Conservation (phyloP, 768 basidiomycete genomes). For the Boletus sensibilis region DNA sequence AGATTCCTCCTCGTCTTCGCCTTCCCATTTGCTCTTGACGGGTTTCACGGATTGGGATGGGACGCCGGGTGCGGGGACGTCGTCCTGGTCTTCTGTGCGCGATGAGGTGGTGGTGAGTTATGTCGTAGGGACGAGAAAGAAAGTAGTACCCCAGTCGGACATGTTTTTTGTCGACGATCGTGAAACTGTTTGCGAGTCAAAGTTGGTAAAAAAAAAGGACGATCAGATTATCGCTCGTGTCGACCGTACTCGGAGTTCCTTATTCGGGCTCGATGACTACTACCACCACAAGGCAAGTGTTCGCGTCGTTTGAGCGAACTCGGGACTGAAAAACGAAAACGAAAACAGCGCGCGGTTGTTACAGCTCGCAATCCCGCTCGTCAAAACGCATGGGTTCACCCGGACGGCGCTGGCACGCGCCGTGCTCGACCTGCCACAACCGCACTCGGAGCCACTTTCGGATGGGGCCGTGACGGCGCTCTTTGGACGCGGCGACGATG, state of each 20-base stretch:
- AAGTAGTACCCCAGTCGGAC: slow-evolving; percentile 48
- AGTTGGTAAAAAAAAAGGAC: no score
- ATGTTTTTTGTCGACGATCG: slow-evolving; percentile 15
- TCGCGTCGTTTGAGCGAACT: not conserved
- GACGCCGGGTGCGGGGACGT: slow-evolving; percentile 24
- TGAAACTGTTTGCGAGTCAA: no score
- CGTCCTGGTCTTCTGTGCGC: slow-evolving; percentile 38
- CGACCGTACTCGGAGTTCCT: no score
- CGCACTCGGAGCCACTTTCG: slow-evolving; percentile 58
- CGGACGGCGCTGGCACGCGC: slow-evolving; percentile 66
- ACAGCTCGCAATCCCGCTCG: slow-evolving; percentile 60
- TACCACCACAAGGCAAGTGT: slow-evolving; percentile 20
- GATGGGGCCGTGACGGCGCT: slow-evolving; percentile 70
- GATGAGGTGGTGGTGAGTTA: slow-evolving; percentile 23
- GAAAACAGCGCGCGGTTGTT: slow-evolving; percentile 40
- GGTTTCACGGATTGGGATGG: slow-evolving; percentile 24
- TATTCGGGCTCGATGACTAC: slow-evolving; percentile 2
- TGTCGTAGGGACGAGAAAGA: slow-evolving; percentile 1
- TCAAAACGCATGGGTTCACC: slow-evolving; percentile 71
- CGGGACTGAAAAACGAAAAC: not conserved
- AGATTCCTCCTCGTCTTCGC: slow-evolving; percentile 89
- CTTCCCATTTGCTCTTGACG: slow-evolving; percentile 75
- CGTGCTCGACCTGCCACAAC: slow-evolving; percentile 50
- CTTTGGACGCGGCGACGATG: slow-evolving; percentile 69
- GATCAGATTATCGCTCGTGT: no score